Conservation (phyloP, 2,329 filamentous ascomycete species). For the Elsinoe perseae region DNA sequence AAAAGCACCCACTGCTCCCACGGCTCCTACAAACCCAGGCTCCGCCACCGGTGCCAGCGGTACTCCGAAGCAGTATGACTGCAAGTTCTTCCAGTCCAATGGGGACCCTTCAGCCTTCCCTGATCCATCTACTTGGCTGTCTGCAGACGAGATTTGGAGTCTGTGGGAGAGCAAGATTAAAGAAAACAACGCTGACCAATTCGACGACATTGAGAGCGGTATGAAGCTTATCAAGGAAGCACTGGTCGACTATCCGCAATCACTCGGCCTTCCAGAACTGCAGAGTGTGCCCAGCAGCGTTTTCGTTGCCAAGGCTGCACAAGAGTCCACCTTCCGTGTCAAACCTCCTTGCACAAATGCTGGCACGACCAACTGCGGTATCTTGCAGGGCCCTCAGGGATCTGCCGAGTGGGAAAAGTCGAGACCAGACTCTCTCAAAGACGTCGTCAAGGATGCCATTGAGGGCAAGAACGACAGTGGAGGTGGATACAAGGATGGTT, state of each 20-base stretch:
- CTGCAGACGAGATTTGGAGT: neutral
- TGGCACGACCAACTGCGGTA: constrained; percentile 5
- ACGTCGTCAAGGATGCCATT: constrained; percentile 6
- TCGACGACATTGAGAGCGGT: neutral
- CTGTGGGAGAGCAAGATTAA: neutral
- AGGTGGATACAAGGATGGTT: constrained; percentile 5
- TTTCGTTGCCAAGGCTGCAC: constrained; percentile 3
- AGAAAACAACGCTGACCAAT: neutral
- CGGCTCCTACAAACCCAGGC: neutral
- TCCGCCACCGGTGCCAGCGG: neutral
- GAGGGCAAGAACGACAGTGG: constrained; percentile 7
- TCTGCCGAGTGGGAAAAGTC: neutral
- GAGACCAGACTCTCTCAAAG: neutral
- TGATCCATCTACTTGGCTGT: constrained; percentile 2
- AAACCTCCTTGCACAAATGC: constrained; percentile 8
- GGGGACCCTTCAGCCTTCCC: constrained; percentile 5
- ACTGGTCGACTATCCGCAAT: neutral
- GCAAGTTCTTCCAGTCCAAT: neutral
- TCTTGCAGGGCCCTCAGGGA: constrained; percentile 1
- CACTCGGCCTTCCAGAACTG: constrained; percentile 1
- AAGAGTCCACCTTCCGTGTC: constrained; percentile 5
- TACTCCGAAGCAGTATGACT: constrained; percentile 9
- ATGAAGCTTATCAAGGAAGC: neutral
- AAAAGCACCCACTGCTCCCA: neutral
- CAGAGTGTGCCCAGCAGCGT: neutral